Percentiles rank a stretch among this genome's conserved stretches.
These are phyloP conservation scores for Colletotrichum sp. DNA, from an alignment of 2,329 filamentous ascomycete species.

Conservation along the genomic window DNA sequence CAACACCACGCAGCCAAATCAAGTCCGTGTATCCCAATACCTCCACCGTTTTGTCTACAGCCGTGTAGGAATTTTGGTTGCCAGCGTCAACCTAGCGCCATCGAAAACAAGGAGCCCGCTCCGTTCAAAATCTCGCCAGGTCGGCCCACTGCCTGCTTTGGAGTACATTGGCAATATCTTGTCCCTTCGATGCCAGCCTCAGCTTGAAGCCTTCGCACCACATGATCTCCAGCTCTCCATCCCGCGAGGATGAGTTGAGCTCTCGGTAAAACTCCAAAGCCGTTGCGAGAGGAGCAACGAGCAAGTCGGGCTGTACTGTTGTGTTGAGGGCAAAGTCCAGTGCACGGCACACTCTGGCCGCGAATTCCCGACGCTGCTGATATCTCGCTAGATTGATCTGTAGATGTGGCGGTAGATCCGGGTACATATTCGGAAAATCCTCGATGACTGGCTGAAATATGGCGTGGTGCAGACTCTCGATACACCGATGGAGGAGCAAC, in stretches of 20 bases:
- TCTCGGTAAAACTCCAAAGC: conserved; percentile 47
- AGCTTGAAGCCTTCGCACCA: conserved; percentile 52
- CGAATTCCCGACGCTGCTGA: conserved; percentile 47
- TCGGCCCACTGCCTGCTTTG: conserved; percentile 43
- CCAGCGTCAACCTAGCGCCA: background rate
- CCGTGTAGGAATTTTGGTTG: background rate
- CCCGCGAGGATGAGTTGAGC: conserved; percentile 40
- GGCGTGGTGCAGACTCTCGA: conserved; percentile 48
- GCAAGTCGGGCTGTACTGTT: conserved; percentile 51
- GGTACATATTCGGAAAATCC: conserved; percentile 42
- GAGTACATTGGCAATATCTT: conserved; percentile 43
- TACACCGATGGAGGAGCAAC: conserved; percentile 52
- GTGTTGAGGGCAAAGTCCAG: conserved; percentile 51
- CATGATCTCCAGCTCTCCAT: conserved; percentile 48
- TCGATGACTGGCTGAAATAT: conserved; percentile 50
- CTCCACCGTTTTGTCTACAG: background rate
- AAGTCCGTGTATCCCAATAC: background rate
- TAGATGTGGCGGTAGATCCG: conserved; percentile 40
- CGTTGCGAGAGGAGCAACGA: conserved; percentile 47
- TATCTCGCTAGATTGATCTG: conserved; percentile 48
- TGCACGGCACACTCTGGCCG: conserved; percentile 54
- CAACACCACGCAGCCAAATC: background rate
- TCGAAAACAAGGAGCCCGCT: background rate
- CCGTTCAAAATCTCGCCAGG: conserved; percentile 24
- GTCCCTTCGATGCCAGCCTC: conserved; percentile 42